A percentile compares a stretch with the other conserved stretches of the same genome.
phyloP scores from a whole-genome alignment of 2,329 filamentous ascomycete genomes.

The Colletotrichum sp. region DNA sequence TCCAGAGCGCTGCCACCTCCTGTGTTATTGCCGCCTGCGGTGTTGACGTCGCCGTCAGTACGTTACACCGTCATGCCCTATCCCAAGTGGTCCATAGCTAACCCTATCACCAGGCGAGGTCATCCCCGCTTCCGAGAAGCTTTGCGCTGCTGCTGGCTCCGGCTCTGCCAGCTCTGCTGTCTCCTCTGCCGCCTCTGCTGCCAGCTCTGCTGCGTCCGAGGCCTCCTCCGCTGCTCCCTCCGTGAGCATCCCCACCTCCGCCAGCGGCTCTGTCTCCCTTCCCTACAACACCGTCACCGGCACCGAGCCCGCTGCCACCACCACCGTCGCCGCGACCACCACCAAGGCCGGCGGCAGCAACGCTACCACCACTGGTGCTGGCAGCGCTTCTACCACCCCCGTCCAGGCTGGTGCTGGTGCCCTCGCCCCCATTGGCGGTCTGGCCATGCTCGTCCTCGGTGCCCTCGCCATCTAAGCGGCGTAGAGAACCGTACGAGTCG shows the following conservation, averaged over 20 bases:
- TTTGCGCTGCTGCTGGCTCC: constrained; percentile 32
- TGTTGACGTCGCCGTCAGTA: constrained; percentile 41
- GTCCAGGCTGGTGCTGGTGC: constrained; percentile 17
- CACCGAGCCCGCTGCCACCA: constrained; percentile 1
- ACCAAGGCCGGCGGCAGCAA: constrained; percentile 12
- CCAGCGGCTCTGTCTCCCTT: neutral
- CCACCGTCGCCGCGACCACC: neutral
- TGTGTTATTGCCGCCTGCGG: constrained; percentile 43
- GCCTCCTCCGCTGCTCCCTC: constrained; percentile 2
- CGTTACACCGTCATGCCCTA: constrained; percentile 22
- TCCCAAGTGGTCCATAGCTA: neutral
- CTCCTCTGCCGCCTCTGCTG: neutral
- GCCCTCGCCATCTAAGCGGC: constrained; percentile 19
- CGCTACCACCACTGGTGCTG: constrained; percentile 13
- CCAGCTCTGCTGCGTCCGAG: neutral
- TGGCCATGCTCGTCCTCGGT: constrained; percentile 19
- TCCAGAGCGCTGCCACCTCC: constrained; percentile 35
- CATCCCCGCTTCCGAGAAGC: constrained; percentile 39
- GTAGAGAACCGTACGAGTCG: neutral
- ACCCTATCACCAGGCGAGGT: constrained; percentile 38
- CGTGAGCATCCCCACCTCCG: constrained; percentile 8
- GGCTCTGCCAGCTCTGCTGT: neutral
- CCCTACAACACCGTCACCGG: constrained; percentile 12
- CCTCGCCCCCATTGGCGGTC: constrained; percentile 13
- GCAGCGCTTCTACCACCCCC: neutral